Conservation (phyloP, 495 filamentous ascomycete species). For the Thermothielavioides terrestris region DNA sequence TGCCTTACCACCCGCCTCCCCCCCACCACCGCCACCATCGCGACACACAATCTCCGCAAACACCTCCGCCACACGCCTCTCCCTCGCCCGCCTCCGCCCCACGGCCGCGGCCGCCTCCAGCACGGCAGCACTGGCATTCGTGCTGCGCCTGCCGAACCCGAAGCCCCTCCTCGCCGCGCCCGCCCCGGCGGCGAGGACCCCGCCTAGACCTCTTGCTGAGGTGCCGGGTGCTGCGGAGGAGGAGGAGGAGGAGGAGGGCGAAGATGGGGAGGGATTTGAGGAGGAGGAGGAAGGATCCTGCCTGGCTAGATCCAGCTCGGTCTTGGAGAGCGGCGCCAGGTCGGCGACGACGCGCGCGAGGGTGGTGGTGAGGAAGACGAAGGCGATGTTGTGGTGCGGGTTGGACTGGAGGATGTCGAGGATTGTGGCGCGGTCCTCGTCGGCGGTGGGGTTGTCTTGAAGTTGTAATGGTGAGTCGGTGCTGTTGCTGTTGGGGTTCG, state of each 20-base stretch:
- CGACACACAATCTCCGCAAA: conserved; percentile 42
- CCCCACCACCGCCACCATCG: conserved; percentile 27
- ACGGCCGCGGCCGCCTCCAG: conserved; percentile 23
- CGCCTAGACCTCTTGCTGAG: conserved; percentile 15
- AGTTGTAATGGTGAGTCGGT: conserved; percentile 39
- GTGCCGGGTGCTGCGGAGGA: conserved; percentile 1
- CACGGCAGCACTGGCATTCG: conserved; percentile 11
- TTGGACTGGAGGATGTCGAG: conserved; percentile 63
- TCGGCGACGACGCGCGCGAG: conserved; percentile 44
- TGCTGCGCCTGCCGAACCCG: conserved; percentile 30
- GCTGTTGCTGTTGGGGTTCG: conserved; percentile 17
- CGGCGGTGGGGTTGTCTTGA: conserved; percentile 31
- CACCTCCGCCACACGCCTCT: conserved; percentile 39
- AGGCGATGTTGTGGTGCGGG: conserved; percentile 74
- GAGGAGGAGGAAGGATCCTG: not conserved
- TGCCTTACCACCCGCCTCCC: not conserved
- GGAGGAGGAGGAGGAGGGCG: no score
- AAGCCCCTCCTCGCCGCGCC: conserved; percentile 21
- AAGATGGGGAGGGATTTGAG: no score
- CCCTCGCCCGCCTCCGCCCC: conserved; percentile 34
- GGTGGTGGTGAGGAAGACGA: conserved; percentile 78
- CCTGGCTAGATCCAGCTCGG: conserved; percentile 23
- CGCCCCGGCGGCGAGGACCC: conserved; percentile 27
- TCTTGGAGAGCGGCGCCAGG: conserved; percentile 36
- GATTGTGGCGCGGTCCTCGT: conserved; percentile 59